Conservation (phyloP, 768 basidiomycete genomes). For the Russula emetica region DNA sequence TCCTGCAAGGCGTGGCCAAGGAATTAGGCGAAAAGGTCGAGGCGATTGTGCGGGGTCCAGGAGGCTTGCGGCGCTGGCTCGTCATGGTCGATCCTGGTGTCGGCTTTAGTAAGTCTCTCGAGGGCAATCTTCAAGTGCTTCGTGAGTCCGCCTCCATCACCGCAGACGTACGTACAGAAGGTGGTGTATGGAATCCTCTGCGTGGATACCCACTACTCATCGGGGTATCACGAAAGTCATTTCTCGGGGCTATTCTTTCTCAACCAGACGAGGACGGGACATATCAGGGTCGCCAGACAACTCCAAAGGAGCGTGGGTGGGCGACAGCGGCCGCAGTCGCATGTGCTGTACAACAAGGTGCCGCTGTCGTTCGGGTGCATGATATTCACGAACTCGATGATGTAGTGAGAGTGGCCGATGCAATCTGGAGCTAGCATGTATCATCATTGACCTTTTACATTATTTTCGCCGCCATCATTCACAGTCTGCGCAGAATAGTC, state of each 20-base stretch:
- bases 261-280: conserved; percentile 38
- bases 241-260: conserved; percentile 64
- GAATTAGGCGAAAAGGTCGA: conserved; percentile 73
- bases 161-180: conserved; percentile 34
- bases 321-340: conserved; percentile 78
- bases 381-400: conserved; percentile 71
- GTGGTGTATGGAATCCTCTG: conserved; percentile 44
- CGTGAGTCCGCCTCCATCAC: conserved; percentile 47
- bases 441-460: background rate
- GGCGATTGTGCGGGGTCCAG: conserved; percentile 55
- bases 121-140: conserved; percentile 69
- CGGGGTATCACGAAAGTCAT: conserved; percentile 80
- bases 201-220: conserved; percentile 63
- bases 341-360: conserved; percentile 70
- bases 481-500: background rate
- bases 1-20: conserved; percentile 60
- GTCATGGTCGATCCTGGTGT: conserved; percentile 89
- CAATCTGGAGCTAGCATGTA: conserved; percentile 27
- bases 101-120: conserved; percentile 85
- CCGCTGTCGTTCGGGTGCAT: conserved; percentile 76
- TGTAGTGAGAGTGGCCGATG: conserved; percentile 61
- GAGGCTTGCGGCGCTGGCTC: conserved; percentile 81
- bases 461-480: background rate
- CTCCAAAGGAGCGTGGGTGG: conserved; percentile 63
- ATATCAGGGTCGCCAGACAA: conserved; percentile 49